Evolutionary conservation across 1,284 basidiomycete genomes (phyloP).

Genomic region (Filobasidium uniguttulatum): DNA sequence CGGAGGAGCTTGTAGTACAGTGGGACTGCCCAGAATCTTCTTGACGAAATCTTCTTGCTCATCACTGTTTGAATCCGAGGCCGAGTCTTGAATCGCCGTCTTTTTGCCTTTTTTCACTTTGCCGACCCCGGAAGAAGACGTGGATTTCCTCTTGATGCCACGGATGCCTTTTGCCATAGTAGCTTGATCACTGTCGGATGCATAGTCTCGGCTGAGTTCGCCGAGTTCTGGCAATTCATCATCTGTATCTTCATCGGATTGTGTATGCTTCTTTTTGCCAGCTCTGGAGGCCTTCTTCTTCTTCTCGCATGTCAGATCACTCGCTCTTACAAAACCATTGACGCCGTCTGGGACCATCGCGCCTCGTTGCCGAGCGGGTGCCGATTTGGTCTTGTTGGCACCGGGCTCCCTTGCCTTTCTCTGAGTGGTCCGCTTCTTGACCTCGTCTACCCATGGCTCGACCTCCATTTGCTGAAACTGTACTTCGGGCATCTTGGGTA

Average conservation of each 20-base stretch:
- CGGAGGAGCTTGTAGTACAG: not conserved
- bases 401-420: slow-evolving; percentile 12
- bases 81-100: not conserved
- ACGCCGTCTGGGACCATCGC: slow-evolving; percentile 29
- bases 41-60: not conserved
- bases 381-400: slow-evolving; percentile 11
- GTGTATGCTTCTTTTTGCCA: not conserved
- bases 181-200: no score
- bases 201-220: not conserved
- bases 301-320: slow-evolving; percentile 23
- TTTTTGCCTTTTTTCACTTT: not conserved
- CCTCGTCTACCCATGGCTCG: slow-evolving; percentile 32
- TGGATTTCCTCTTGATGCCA: no score
- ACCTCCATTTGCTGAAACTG: slow-evolving; percentile 56
- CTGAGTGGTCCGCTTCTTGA: slow-evolving; percentile 18
- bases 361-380: slow-evolving; percentile 20
- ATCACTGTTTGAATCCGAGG: not conserved
- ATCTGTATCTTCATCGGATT: not conserved
- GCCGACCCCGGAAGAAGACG: not conserved
- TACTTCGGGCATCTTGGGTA: slow-evolving; percentile 67
- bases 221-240: not conserved
- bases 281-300: slow-evolving; percentile 18
- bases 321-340: slow-evolving; percentile 32
- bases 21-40: not conserved
- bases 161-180: no score